Conservation (phyloP, 192 early-diverging fungal species). For the Umbelopsis ramanniana region DNA sequence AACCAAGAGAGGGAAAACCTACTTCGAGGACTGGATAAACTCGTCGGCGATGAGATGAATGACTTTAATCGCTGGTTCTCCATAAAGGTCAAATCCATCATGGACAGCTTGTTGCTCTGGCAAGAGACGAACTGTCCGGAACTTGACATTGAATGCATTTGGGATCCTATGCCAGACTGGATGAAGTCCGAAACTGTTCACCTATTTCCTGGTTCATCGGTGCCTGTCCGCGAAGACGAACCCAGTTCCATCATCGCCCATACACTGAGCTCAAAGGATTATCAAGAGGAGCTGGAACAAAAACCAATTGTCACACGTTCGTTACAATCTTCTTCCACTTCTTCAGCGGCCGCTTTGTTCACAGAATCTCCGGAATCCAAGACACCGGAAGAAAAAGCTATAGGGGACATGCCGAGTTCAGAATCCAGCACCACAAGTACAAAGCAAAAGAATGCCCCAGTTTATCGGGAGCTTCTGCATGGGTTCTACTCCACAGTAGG, state of each 20-base stretch:
- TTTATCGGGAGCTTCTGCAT: not conserved
- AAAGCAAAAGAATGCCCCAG: not conserved
- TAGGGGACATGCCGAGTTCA: not conserved
- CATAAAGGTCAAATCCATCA: constrained; percentile 38
- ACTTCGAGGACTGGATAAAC: not conserved
- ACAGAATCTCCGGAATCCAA: constrained; percentile 11
- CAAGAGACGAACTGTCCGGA: constrained; percentile 44
- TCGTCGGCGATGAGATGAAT: constrained; percentile 47
- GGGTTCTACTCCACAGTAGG: constrained; percentile 15
- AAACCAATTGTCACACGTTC: constrained; percentile 1
- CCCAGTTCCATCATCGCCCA: constrained; percentile 92
- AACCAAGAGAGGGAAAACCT: not conserved
- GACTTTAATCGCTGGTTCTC: constrained; percentile 53
- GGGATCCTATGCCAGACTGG: constrained; percentile 34
- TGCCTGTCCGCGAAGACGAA: constrained; percentile 87
- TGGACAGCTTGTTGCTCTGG: constrained; percentile 54
- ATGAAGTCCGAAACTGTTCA: constrained; percentile 48
- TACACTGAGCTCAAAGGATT: constrained; percentile 62
- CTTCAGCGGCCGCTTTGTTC: constrained; percentile 1
- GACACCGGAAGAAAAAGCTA: not conserved
- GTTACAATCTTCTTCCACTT: not conserved
- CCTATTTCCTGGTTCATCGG: constrained; percentile 78
- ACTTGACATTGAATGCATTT: constrained; percentile 35
- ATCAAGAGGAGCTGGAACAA: not conserved
- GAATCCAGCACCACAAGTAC: not conserved